phyloP scores from a whole-genome alignment of 2,329 filamentous ascomycete genomes.

The Penicillium sp. region DNA sequence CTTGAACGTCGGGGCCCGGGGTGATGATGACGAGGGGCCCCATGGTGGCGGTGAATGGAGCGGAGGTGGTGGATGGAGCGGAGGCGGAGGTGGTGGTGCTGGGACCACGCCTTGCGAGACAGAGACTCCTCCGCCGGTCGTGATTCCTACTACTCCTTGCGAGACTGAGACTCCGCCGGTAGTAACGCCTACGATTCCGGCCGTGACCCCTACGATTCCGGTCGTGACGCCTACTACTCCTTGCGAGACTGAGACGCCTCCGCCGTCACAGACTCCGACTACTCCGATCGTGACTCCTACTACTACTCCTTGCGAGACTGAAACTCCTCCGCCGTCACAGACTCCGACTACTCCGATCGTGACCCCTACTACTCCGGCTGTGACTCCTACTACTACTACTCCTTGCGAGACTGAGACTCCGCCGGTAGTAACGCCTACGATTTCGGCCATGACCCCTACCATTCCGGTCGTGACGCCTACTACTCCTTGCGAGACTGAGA shows the following conservation, averaged over 20 bases:
- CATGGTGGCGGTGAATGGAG: too few relatives aligned
- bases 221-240: neutral
- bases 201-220: too few relatives aligned
- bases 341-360: neutral
- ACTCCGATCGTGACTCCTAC: neutral
- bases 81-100: neutral
- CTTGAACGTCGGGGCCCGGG: conserved; percentile 9
- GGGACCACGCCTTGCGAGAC: conserved; percentile 12
- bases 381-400: conserved; percentile 1
- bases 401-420: conserved; percentile 3
- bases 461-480: neutral
- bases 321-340: neutral
- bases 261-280: too few relatives aligned
- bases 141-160: neutral
- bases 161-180: neutral
- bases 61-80: neutral
- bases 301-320: neutral
- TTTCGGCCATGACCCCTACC: too few relatives aligned
- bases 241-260: neutral
- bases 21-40: neutral
- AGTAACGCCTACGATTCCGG: neutral
- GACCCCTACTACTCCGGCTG: neutral
- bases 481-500: neutral
- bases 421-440: neutral
- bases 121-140: conserved; percentile 4